Conservation (phyloP, 2,329 filamentous ascomycete genomes). For the Fusarium agapanthi region DNA sequence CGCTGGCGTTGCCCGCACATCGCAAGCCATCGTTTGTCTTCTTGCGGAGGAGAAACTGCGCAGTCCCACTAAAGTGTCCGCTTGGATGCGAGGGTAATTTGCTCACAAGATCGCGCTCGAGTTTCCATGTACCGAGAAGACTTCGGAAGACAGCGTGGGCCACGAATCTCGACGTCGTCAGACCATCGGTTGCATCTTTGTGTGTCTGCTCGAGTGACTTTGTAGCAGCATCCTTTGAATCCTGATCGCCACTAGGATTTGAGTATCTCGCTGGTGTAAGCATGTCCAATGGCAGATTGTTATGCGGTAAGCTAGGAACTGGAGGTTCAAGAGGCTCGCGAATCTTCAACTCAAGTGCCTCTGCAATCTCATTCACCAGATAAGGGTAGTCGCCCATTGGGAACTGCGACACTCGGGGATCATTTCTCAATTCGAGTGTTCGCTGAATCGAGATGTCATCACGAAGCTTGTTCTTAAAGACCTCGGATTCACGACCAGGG, state of each 20-base stretch:
- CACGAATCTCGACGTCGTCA: constrained; percentile 61
- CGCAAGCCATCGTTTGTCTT: constrained; percentile 64
- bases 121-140: constrained; percentile 74
- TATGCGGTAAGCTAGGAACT: constrained; percentile 49
- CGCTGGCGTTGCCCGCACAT: constrained; percentile 38
- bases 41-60: constrained; percentile 69
- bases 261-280: constrained; percentile 66
- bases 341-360: constrained; percentile 63
- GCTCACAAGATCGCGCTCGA: constrained; percentile 66
- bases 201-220: constrained; percentile 58
- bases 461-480: constrained; percentile 52
- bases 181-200: constrained; percentile 51
- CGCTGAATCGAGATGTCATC: constrained; percentile 56
- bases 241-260: constrained; percentile 47
- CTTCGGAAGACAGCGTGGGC: constrained; percentile 74
- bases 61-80: constrained; percentile 71
- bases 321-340: constrained; percentile 41
- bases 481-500: constrained; percentile 32
- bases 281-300: constrained; percentile 59
- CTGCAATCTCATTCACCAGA: constrained; percentile 75
- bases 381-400: constrained; percentile 86
- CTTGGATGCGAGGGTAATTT: constrained; percentile 66
- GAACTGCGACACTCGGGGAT: constrained; percentile 70
- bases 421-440: constrained; percentile 60
- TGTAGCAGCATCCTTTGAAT: constrained; percentile 51